These are phyloP conservation scores for Leucaena leucocephala DNA, from an alignment of 306 rosid genomes.

Conservation along the genomic window DNA sequence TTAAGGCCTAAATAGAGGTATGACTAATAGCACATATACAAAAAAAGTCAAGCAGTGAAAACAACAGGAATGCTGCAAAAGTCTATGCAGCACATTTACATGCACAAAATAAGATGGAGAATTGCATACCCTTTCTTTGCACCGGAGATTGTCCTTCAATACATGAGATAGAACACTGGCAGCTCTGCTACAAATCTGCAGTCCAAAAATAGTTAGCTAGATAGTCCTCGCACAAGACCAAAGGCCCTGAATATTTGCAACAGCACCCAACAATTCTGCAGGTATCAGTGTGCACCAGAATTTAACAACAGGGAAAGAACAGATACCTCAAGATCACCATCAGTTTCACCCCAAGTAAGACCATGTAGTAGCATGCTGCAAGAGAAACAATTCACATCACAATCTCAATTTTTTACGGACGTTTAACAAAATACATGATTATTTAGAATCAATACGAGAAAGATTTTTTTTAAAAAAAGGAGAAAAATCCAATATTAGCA, in stretches of 20 bases:
- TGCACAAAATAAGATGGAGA: conserved; percentile 18
- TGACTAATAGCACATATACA: background rate
- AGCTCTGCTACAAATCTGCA: conserved; percentile 93
- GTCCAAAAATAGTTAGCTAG: conserved; percentile 37
- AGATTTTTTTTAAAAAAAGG: background rate
- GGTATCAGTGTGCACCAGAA: conserved; percentile 7
- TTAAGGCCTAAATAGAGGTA: background rate
- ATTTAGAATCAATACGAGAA: conserved; percentile 20
- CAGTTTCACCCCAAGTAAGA: conserved; percentile 80
- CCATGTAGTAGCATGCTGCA: conserved; percentile 90
- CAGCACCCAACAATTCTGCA: conserved; percentile 29
- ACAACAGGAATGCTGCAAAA: background rate
- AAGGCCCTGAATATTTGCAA: conserved; percentile 9
- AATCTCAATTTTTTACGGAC: conserved; percentile 29
- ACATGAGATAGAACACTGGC: conserved; percentile 93
- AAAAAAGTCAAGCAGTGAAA: background rate
- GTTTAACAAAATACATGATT: conserved; percentile 23
- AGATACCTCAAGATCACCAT: conserved; percentile 87
- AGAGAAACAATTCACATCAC: conserved; percentile 29
- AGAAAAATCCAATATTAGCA: background rate
- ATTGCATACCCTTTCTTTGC: conserved; percentile 91
- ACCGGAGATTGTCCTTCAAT: conserved; percentile 74
- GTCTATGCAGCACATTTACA: background rate
- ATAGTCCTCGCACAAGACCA: conserved; percentile 16
- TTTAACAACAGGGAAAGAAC: conserved; percentile 10